phyloP scores from a whole-genome alignment of 2,329 filamentous ascomycete species.

The Verticillium klebahnii region DNA sequence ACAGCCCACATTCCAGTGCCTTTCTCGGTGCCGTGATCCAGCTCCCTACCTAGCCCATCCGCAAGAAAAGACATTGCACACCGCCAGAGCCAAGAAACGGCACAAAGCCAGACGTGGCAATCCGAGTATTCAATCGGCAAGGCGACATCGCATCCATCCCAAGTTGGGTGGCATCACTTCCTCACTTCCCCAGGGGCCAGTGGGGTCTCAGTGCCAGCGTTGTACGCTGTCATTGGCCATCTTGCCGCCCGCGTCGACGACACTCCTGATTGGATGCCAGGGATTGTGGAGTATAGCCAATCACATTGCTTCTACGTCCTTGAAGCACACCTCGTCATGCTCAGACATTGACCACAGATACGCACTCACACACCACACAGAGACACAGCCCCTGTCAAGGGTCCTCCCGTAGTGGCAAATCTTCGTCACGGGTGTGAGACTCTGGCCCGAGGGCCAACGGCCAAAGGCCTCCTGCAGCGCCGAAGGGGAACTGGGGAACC shows the following conservation, averaged over 20 bases:
- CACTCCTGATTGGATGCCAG: conserved; percentile 14
- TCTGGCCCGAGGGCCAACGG: too few relatives aligned
- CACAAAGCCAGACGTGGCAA: background rate
- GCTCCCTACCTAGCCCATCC: background rate
- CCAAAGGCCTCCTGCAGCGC: too few relatives aligned
- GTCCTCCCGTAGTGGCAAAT: too few relatives aligned
- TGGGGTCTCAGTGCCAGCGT: background rate
- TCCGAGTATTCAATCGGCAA: background rate
- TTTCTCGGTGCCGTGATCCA: background rate
- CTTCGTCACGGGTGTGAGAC: too few relatives aligned
- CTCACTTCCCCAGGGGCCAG: background rate
- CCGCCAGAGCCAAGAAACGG: background rate
- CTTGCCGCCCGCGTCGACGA: conserved; percentile 29
- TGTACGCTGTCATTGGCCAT: conserved; percentile 17
- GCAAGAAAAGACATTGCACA: background rate
- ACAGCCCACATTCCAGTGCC: background rate
- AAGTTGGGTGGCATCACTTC: background rate
- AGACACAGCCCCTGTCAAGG: too few relatives aligned
- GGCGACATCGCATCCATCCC: background rate
- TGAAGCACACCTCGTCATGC: background rate
- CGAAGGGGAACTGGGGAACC: too few relatives aligned
- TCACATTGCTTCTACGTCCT: background rate
- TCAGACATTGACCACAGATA: background rate
- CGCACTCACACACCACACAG: background rate
- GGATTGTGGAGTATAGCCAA: background rate